Percentiles rank a stretch among this genome's conserved stretches.
phyloP scores from a whole-genome alignment of 768 basidiomycete genomes.

The Trametes meyenii region DNA sequence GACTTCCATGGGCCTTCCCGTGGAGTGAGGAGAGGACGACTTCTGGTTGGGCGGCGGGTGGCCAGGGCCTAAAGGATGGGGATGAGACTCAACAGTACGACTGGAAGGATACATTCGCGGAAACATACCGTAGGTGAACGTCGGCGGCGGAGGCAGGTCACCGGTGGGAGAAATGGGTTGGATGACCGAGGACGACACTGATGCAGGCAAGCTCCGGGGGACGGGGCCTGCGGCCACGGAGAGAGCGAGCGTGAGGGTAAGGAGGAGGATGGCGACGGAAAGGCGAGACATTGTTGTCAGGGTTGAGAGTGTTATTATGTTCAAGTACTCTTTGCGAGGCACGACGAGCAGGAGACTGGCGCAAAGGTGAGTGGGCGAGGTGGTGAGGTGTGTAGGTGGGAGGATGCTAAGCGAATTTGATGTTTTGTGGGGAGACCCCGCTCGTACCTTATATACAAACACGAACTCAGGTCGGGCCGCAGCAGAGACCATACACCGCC shows the following conservation, averaged over 20 bases:
- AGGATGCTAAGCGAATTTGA: slow-evolving; percentile 1
- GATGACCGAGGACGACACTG: background rate
- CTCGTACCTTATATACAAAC: background rate
- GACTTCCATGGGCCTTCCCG: background rate
- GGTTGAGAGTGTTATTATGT: background rate
- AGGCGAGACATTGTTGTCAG: slow-evolving; percentile 5
- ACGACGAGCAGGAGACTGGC: background rate
- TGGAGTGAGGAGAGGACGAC: background rate
- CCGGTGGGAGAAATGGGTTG: background rate
- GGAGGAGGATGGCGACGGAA: background rate
- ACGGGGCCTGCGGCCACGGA: slow-evolving; percentile 6
- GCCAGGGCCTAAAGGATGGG: background rate
- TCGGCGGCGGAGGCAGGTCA: background rate
- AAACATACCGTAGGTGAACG: slow-evolving; percentile 15
- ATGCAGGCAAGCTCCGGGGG: background rate
- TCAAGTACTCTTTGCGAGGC: background rate
- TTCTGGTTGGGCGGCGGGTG: background rate
- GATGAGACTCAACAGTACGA: background rate
- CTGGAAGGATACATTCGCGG: background rate
- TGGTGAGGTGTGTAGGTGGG: background rate
- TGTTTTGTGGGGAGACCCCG: background rate
- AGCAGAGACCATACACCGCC: background rate
- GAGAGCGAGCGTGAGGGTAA: slow-evolving; percentile 9
- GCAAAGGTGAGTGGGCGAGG: background rate
- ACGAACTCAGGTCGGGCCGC: background rate